These are phyloP conservation scores for Quercus robur DNA, from an alignment of 306 rosid species.

Conservation along the genomic window DNA sequence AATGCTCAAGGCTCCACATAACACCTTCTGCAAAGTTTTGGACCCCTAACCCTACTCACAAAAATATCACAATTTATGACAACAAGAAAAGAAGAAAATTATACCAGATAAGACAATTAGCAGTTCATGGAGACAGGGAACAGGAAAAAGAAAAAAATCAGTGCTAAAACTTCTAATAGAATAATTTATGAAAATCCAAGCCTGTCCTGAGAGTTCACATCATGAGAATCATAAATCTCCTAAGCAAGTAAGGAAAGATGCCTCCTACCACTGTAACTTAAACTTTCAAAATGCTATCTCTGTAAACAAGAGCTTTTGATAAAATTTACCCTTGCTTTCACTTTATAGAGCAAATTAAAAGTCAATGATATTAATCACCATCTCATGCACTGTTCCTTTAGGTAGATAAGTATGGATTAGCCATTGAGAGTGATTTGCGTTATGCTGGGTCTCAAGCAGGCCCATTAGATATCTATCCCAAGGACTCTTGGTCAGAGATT, in stretches of 20 bases:
- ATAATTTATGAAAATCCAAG: too few relatives aligned
- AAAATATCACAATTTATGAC: not conserved
- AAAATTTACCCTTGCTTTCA: not conserved
- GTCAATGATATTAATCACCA: not conserved
- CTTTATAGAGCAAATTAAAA: not conserved
- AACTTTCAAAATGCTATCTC: not conserved
- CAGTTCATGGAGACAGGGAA: too few relatives aligned
- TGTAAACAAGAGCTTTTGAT: conserved; percentile 3
- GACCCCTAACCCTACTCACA: not conserved
- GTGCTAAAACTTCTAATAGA: too few relatives aligned
- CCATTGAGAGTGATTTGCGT: too few relatives aligned
- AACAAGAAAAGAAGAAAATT: not conserved
- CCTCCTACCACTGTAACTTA: not conserved
- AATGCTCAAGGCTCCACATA: not conserved
- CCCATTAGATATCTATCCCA: not conserved
- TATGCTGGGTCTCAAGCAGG: too few relatives aligned
- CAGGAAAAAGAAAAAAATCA: too few relatives aligned
- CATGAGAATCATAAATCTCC: not conserved
- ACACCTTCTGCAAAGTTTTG: not conserved
- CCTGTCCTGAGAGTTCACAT: not conserved
- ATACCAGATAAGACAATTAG: too few relatives aligned
- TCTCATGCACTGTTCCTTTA: too few relatives aligned
- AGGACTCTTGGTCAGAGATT: not conserved
- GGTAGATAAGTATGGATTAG: too few relatives aligned
- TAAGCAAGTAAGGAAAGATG: conserved; percentile 4